Base-by-base conservation (phyloP, 805 yeast species). In the Candida railenensis region DNA sequence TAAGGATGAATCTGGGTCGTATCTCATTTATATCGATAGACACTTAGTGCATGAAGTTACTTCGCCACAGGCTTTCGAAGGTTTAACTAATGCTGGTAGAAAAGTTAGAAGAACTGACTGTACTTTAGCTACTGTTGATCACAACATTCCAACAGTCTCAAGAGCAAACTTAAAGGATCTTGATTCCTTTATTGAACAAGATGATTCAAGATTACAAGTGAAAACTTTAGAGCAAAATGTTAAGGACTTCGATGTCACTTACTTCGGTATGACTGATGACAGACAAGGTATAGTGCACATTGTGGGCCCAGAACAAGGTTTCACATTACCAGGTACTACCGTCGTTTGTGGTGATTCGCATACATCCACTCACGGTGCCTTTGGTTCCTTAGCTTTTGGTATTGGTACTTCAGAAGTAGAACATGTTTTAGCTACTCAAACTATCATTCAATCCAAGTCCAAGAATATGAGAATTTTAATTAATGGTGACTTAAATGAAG, bases 301-400 rank as follows among this genome's bases (percentile, higher is more conserved):
- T 55, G 96, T 94, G 49, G 99, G 99, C 41, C 99, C 99, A 34
- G 99, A 94, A 67, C 98, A 94, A 72, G 99, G 98, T 43, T 94
- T 94, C 73, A 94, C 99, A 32, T 77, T 94, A 44, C 99, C 99
- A 33, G 99, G 99, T 58, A 90, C 98, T 43, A 94, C 99, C 3
- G 97, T 94, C 30, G 99, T 94, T 38, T 94, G 99, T 73, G 99
- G 99, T 68, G 99, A 94, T 67, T 90, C 97, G 3, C 99, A 94
- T 67, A 94, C 99, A 22, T 89, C 97, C 2, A 94, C 99, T 1
- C 99, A 94, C 64, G 99, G 99, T 59, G 99, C 99, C 38, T 94
- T 94, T 63, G 99, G 99, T 52, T 75, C 98, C 8, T 78, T 94
- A 48, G 99, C 99, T 11, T 94, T 94, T 60, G 99, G 99, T 73